A percentile compares a stretch with the other conserved stretches of the same genome.
Conservation (phyloP, 495 filamentous ascomycete species). For the Massariosphaeria phaeospora region DNA sequence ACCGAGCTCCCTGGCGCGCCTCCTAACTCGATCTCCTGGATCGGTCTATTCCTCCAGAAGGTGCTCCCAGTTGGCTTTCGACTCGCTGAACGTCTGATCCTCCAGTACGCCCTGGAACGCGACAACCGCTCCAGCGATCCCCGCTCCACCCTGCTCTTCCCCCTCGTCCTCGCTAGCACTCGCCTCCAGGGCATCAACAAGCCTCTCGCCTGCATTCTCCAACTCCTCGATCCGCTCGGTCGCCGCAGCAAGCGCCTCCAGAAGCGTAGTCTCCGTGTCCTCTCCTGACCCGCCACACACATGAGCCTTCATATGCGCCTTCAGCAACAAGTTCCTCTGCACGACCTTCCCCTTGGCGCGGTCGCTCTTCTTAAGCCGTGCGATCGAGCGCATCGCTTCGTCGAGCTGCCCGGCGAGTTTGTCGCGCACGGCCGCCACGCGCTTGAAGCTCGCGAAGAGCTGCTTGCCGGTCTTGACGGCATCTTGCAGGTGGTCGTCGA, state of each 20-base stretch:
- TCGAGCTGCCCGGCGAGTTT: background rate
- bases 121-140: background rate
- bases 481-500: background rate
- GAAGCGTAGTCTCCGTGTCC: background rate
- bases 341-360: constrained; percentile 6
- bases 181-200: background rate
- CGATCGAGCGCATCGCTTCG: background rate
- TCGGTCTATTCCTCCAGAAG: constrained; percentile 8
- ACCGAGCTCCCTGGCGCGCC: too few relatives aligned
- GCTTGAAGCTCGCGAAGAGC: background rate
- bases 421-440: background rate
- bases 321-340: constrained; percentile 6
- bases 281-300: background rate
- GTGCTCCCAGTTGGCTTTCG: constrained; percentile 1
- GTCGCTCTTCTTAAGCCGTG: background rate
- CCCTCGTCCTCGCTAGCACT: background rate
- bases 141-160: background rate
- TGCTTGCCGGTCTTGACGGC: background rate
- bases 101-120: background rate
- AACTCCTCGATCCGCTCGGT: constrained; percentile 1
- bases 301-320: background rate
- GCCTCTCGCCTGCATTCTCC: constrained; percentile 5
- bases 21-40: too few relatives aligned
- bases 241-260: constrained; percentile 12
- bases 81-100: constrained; percentile 6